Base-by-base conservation (phyloP, 257 asterid genomes). In the Solanum paucissectum region DNA sequence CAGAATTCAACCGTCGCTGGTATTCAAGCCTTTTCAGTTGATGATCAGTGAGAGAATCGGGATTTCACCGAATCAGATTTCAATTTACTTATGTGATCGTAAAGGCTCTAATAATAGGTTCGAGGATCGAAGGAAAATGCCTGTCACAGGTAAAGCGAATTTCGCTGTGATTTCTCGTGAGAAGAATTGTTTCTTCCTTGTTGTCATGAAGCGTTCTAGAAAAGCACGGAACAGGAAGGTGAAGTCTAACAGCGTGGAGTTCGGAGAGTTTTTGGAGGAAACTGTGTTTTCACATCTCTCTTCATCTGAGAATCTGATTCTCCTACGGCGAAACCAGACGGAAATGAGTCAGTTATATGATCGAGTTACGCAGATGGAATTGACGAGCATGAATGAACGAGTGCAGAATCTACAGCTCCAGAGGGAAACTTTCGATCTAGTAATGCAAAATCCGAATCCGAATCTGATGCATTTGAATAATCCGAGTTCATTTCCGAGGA, bases 51-150 rank as follows among this genome's bases (percentile, higher is more conserved):
- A 93, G 90, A 94, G 87, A 89, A 95, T 96, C 85, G 99, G 99
- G 75, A 92, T 96, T 33, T 95, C 98, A 5, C 98, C 98, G n/a
- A 96, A 95, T 69, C 96, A 94, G 88, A 94, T 96, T 88, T 94
- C 98, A 4, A 95, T 94, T 87, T 96, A 94, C 89, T 91, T 94
- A 68, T 90, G 92, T 66, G 91, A 93, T 87, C 91, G 90, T 38
- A 88, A 86, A 73, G 72, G 42, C 21, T 87, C 92, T 2, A 73
- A 87, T 42, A 42, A 42, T 42, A 42, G 49, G n/a, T 60, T 87
- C 77, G 96, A 93, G 81, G 92, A 90, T 21, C 95, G 94, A 10
- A 91, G 95, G 55, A 89, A 90, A 79, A 89, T 90, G 21, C 99
- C 96, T 52, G 82, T 96, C 69, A 96, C 98, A 42, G 94, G 94